Evolutionary conservation across 345 rosid species (phyloP).

Genomic region (Hevea brasiliensis): DNA sequence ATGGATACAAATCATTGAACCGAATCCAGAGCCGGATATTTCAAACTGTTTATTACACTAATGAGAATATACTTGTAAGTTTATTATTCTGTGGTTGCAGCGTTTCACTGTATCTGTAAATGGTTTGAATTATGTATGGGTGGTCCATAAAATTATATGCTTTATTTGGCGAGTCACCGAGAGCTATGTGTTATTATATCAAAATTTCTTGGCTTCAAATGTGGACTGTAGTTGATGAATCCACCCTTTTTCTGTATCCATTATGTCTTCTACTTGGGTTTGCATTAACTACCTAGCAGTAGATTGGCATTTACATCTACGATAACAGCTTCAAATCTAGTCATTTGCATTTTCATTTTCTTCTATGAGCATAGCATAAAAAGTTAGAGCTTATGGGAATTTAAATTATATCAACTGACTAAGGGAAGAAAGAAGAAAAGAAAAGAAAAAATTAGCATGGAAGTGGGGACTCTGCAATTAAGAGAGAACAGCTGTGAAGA

Average conservation of each 20-base stretch:
- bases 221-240: background rate
- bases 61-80: conserved; percentile 93
- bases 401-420: background rate
- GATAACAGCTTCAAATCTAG: background rate
- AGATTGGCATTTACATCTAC: background rate
- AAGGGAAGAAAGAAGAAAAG: background rate
- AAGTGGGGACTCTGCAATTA: background rate
- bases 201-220: background rate
- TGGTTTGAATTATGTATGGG: background rate
- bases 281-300: background rate
- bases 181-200: background rate
- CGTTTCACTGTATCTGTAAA: conserved; percentile 4
- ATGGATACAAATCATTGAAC: conserved; percentile 83
- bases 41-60: conserved; percentile 81
- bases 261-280: background rate
- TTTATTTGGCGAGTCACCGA: background rate
- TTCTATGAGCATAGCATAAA: background rate
- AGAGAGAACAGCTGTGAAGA: background rate
- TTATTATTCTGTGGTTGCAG: conserved; percentile 10
- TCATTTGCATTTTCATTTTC: background rate
- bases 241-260: background rate
- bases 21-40: conserved; percentile 94
- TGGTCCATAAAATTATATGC: background rate
- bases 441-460: background rate
- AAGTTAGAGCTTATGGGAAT: background rate